These are phyloP conservation scores for Syncephalis plumigaleata DNA, from an alignment of 371 early-diverging fungal species.

Conservation along the genomic window DNA sequence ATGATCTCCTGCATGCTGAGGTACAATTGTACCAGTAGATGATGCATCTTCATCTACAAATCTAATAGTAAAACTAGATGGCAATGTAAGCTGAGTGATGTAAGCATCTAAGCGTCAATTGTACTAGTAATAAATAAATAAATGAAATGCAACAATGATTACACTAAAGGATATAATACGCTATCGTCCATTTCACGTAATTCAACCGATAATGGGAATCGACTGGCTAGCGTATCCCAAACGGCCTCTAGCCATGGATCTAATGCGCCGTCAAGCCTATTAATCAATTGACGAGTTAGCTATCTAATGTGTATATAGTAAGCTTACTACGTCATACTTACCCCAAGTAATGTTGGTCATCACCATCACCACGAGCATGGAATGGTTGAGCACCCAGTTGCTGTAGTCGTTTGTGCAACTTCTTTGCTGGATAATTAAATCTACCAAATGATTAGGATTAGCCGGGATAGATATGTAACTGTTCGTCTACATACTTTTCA, in stretches of 20 bases:
- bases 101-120: conserved; percentile 6
- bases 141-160: too few species aligned
- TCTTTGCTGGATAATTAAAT: conserved; percentile 92
- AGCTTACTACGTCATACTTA: conserved; percentile 9
- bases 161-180: conserved; percentile 17
- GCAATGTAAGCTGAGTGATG: conserved; percentile 10
- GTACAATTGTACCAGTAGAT: background rate
- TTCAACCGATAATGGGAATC: conserved; percentile 31
- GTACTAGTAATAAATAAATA: conserved; percentile 11
- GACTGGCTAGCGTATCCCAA: conserved; percentile 25
- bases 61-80: conserved; percentile 18
- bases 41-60: conserved; percentile 14
- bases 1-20: conserved; percentile 10
- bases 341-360: conserved; percentile 95
- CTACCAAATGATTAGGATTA: conserved; percentile 12
- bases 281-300: too few species aligned
- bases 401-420: conserved; percentile 66
- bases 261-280: conserved; percentile 62
- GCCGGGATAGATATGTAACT: too few species aligned
- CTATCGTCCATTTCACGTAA: conserved; percentile 32
- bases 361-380: conserved; percentile 69
- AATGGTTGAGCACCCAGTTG: conserved; percentile 79
- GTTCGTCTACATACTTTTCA: conserved; percentile 25
- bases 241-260: conserved; percentile 65
- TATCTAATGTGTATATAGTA: too few species aligned